A percentile compares a stretch with the other conserved stretches of the same genome.
Conservation (phyloP, 2,329 filamentous ascomycete species). For the Microcyclospora pomicola region DNA sequence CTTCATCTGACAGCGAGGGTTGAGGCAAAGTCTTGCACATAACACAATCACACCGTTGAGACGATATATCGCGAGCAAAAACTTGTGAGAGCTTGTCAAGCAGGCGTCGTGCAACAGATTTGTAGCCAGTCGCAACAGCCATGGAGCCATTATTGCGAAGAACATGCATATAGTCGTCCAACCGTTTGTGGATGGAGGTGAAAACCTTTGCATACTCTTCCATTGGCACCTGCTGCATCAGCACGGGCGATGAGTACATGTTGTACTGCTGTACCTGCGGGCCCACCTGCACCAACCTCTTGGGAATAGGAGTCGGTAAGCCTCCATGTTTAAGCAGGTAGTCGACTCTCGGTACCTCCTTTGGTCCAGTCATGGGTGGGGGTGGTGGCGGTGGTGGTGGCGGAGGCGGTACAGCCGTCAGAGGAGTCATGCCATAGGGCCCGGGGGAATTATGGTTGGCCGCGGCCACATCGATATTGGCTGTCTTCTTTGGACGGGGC, state of each 20-base stretch:
- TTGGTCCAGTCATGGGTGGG: constrained; percentile 48
- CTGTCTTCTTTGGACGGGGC: constrained; percentile 24
- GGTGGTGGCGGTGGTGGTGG: constrained; percentile 54
- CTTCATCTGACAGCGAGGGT: constrained; percentile 35
- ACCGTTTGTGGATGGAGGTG: constrained; percentile 63
- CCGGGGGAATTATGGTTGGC: constrained; percentile 31
- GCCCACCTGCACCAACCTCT: constrained; percentile 50
- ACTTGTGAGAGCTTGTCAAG: constrained; percentile 87
- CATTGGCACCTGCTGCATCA: constrained; percentile 21
- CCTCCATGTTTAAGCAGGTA: constrained; percentile 87
- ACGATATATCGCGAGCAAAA: constrained; percentile 82
- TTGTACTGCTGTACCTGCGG: constrained; percentile 46
- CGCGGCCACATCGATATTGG: constrained; percentile 29
- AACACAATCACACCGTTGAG: constrained; percentile 70
- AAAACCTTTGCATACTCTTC: constrained; percentile 46
- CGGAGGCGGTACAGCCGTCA: constrained; percentile 12
- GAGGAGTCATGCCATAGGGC: constrained; percentile 15
- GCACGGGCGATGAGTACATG: constrained; percentile 41
- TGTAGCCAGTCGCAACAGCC: constrained; percentile 88
- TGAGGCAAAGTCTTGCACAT: constrained; percentile 52
- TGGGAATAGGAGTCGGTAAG: constrained; percentile 55
- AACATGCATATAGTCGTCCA: constrained; percentile 77
- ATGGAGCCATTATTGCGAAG: constrained; percentile 74
- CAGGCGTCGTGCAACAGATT: constrained; percentile 79
- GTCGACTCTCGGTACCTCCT: constrained; percentile 70